phyloP scores from a whole-genome alignment of 768 basidiomycete species.

The Podaxis sp. region DNA sequence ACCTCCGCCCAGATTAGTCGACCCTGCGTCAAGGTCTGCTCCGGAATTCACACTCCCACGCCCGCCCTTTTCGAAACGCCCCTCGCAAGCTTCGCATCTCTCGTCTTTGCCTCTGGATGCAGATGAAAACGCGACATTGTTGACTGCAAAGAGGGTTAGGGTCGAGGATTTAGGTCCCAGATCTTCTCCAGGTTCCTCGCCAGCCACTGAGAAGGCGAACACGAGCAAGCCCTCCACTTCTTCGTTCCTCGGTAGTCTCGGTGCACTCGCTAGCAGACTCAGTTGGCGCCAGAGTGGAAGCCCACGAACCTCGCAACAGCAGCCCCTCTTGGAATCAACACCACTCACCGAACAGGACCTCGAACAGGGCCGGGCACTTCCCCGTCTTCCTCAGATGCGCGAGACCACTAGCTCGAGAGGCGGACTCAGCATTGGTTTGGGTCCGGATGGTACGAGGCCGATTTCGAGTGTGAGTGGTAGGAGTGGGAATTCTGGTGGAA shows the following conservation, averaged over 20 bases:
- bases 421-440: slow-evolving; percentile 31
- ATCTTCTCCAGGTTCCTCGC: slow-evolving; percentile 21
- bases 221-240: slow-evolving; percentile 1
- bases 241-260: slow-evolving; percentile 36
- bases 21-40: slow-evolving; percentile 27
- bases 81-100: slow-evolving; percentile 24
- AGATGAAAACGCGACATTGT: slow-evolving; percentile 47
- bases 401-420: slow-evolving; percentile 25
- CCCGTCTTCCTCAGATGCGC: slow-evolving; percentile 24
- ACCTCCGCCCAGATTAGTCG: slow-evolving; percentile 35
- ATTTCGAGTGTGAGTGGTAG: slow-evolving; percentile 55
- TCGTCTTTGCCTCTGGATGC: slow-evolving; percentile 31
- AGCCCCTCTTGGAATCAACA: slow-evolving; percentile 22
- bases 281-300: slow-evolving; percentile 56
- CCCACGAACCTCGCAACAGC: slow-evolving; percentile 25
- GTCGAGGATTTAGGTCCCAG: slow-evolving; percentile 36
- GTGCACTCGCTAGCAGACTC: slow-evolving; percentile 47
- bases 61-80: slow-evolving; percentile 21
- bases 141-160: slow-evolving; percentile 52
- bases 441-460: slow-evolving; percentile 47
- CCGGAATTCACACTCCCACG: slow-evolving; percentile 22
- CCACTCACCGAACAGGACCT: slow-evolving; percentile 42
- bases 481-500: slow-evolving; percentile 55
- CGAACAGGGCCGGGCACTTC: slow-evolving; percentile 43
- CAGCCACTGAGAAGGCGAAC: background rate